Percentiles rank a stretch among this genome's conserved stretches.
Conservation (phyloP, 805 yeast species). For the Wickerhamiella parazyma region DNA sequence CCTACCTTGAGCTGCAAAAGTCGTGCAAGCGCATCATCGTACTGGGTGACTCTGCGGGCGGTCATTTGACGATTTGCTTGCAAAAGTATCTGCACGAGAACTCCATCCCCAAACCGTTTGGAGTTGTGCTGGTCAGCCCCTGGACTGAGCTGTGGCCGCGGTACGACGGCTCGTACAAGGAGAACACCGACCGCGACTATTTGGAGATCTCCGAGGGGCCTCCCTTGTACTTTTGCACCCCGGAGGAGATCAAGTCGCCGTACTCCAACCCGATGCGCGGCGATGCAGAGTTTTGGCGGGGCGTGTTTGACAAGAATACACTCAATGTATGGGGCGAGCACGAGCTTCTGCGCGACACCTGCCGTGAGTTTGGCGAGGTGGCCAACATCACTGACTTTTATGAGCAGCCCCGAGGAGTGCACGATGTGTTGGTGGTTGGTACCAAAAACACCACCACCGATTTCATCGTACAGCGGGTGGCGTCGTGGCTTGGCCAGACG, state of each 20-base stretch:
- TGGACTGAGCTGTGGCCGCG: slow-evolving; percentile 13
- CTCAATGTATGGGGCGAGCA: slow-evolving; percentile 16
- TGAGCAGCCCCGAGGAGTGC: slow-evolving; percentile 17
- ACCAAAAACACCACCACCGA: not conserved
- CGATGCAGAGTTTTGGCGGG: slow-evolving; percentile 13
- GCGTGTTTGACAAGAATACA: slow-evolving; percentile 12
- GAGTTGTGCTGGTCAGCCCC: slow-evolving; percentile 16
- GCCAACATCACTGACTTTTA: slow-evolving; percentile 10
- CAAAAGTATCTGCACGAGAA: slow-evolving; percentile 11
- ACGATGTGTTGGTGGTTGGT: slow-evolving; percentile 12
- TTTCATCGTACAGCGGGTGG: not conserved
- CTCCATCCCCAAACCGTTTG: slow-evolving; percentile 7
- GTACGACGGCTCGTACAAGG: slow-evolving; percentile 2
- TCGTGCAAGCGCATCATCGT: slow-evolving; percentile 18
- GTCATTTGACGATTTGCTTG: slow-evolving; percentile 19
- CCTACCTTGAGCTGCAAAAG: slow-evolving; percentile 15
- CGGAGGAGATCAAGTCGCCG: slow-evolving; percentile 13
- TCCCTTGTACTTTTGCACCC: not conserved
- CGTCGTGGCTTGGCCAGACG: not conserved
- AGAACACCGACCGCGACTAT: slow-evolving; percentile 6
- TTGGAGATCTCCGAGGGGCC: not conserved
- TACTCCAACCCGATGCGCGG: slow-evolving; percentile 12
- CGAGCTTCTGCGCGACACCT: slow-evolving; percentile 17
- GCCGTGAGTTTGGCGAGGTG: slow-evolving; percentile 7
- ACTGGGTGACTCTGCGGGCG: slow-evolving; percentile 27